Conservation (phyloP, 1,139 yeast genomes). For the Wickerhamomyces sp. region DNA sequence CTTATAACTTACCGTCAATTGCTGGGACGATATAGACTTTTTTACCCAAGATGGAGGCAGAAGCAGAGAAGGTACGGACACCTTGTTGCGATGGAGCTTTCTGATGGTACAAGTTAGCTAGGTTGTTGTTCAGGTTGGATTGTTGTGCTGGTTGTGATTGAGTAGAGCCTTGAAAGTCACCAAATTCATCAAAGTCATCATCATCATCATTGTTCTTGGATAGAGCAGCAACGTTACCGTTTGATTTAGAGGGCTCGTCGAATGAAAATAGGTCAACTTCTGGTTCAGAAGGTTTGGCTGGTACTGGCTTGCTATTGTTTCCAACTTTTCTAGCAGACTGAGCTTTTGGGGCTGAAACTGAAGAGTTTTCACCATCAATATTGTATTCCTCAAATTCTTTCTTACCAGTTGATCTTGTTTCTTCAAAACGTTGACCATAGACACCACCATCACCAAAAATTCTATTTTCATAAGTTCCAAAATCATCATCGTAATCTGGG, state of each 20-base stretch:
- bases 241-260: conserved; percentile 28
- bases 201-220: conserved; percentile 17
- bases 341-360: conserved; percentile 12
- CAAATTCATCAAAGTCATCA: conserved; percentile 86
- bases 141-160: conserved; percentile 13
- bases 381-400: conserved; percentile 81
- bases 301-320: conserved; percentile 22
- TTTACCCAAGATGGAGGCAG: conserved; percentile 31
- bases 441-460: conserved; percentile 76
- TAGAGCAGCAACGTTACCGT: conserved; percentile 5
- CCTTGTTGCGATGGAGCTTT: conserved; percentile 16
- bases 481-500: conserved; percentile 32
- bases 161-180: conserved; percentile 86
- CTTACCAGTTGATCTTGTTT: conserved; percentile 32
- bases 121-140: conserved; percentile 8
- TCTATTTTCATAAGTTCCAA: conserved; percentile 31
- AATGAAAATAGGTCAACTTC: conserved; percentile 52
- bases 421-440: conserved; percentile 66
- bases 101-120: conserved; percentile 18
- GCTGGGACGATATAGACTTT: conserved; percentile 57
- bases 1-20: conserved; percentile 38
- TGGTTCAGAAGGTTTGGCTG: conserved; percentile 27
- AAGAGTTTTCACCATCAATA: conserved; percentile 31
- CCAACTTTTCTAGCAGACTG: conserved; percentile 6
- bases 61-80: conserved; percentile 36